These are phyloP conservation scores for Grosmannia huntii DNA, from an alignment of 2,329 filamentous ascomycete species.

Conservation along the genomic window DNA sequence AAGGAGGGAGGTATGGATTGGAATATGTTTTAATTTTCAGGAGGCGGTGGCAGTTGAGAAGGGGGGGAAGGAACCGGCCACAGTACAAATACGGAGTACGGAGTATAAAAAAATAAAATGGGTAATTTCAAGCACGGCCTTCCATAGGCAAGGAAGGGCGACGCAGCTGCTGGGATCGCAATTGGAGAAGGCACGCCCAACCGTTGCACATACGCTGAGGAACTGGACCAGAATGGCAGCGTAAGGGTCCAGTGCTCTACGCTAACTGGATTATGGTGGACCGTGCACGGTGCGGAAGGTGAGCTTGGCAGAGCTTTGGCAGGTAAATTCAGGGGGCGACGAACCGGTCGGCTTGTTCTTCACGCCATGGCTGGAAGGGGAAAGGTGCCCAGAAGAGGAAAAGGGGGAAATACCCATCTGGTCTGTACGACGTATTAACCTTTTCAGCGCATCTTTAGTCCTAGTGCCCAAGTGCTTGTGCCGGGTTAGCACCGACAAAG, in stretches of 20 bases:
- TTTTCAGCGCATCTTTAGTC: not conserved
- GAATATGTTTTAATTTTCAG: constrained; percentile 14
- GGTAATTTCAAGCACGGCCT: constrained; percentile 4
- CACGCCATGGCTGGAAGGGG: constrained; percentile 9
- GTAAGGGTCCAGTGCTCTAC: not conserved
- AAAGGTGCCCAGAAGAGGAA: constrained; percentile 6
- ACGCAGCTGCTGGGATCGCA: constrained; percentile 4
- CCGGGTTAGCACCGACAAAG: not conserved
- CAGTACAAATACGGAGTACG: not conserved
- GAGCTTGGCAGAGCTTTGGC: constrained; percentile 1
- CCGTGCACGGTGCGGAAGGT: constrained; percentile 8
- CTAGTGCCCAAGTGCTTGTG: not conserved
- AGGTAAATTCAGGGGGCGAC: constrained; percentile 11
- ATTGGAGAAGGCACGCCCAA: constrained; percentile 6
- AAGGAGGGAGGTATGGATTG: constrained; percentile 4
- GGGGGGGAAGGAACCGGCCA: constrained; percentile 4
- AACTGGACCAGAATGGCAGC: not conserved
- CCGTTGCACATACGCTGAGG: not conserved
- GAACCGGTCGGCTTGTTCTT: constrained; percentile 5
- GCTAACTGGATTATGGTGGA: constrained; percentile 1
- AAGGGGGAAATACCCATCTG: constrained; percentile 5
- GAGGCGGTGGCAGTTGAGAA: constrained; percentile 11
- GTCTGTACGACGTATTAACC: not conserved
- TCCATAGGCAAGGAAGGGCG: not conserved
- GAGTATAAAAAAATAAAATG: constrained; percentile 2